Evolutionary conservation across 2,329 filamentous ascomycete species (phyloP).

Genomic region (Ceratocystis albifundus): DNA sequence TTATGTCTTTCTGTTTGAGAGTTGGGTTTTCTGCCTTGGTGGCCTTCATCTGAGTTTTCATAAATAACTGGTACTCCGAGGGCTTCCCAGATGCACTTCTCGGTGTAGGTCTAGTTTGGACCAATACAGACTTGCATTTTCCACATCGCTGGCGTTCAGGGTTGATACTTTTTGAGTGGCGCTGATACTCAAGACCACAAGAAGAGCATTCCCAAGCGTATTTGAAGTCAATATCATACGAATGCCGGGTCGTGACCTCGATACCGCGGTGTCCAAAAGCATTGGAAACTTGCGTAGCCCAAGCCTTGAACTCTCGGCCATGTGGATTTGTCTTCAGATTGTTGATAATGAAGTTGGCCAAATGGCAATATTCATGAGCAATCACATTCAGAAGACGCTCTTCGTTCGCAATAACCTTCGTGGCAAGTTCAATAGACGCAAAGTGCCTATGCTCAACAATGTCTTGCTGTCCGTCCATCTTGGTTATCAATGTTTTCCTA

Average conservation of each 20-base stretch:
- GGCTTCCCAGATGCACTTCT: slow-evolving; percentile 32
- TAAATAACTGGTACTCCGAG: slow-evolving; percentile 40
- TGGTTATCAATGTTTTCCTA: slow-evolving; percentile 41
- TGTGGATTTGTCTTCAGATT: slow-evolving; percentile 66
- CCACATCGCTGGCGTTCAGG: slow-evolving; percentile 61
- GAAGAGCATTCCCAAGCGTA: slow-evolving; percentile 69
- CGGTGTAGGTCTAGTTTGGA: slow-evolving; percentile 71
- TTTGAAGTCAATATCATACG: slow-evolving; percentile 82
- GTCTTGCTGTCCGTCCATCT: slow-evolving; percentile 1
- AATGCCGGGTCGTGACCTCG: slow-evolving; percentile 78
- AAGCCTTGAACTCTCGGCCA: slow-evolving; percentile 71
- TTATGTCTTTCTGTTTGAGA: slow-evolving; percentile 54
- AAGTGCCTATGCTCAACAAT: slow-evolving; percentile 40
- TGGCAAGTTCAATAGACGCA: slow-evolving; percentile 75
- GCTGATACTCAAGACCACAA: slow-evolving; percentile 63
- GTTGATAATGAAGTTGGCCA: slow-evolving; percentile 82
- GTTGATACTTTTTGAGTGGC: slow-evolving; percentile 80
- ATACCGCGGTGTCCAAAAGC: slow-evolving; percentile 53
- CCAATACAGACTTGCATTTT: slow-evolving; percentile 55
- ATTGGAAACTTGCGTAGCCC: slow-evolving; percentile 46
- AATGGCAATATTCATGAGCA: slow-evolving; percentile 94
- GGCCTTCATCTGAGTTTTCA: slow-evolving; percentile 56
- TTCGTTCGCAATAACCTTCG: slow-evolving; percentile 73
- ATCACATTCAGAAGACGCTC: slow-evolving; percentile 74
- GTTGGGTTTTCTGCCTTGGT: slow-evolving; percentile 46